phyloP scores from a whole-genome alignment of 306 rosid species.

The Delonix regia region DNA sequence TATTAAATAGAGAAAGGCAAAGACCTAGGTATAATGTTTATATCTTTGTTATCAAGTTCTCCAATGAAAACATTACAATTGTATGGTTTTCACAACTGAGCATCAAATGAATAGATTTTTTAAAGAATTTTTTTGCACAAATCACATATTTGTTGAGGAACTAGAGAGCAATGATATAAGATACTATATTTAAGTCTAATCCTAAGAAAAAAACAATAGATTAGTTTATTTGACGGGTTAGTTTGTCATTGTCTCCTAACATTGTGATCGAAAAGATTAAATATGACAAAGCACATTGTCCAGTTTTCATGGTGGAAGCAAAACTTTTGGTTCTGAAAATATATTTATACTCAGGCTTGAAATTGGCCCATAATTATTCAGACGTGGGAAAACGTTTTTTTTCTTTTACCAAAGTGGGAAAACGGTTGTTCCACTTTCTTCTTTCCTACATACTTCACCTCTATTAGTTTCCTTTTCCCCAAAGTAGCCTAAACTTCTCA shows the following conservation, averaged over 20 bases:
- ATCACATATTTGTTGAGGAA: too few species aligned
- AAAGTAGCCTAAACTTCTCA: not conserved
- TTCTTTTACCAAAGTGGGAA: too few species aligned
- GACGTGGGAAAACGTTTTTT: not conserved
- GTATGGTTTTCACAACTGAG: too few species aligned
- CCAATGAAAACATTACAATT: too few species aligned
- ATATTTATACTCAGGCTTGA: not conserved
- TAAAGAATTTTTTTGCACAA: too few species aligned
- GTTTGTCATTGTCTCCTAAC: not conserved
- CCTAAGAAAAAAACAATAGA: too few species aligned
- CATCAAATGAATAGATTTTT: too few species aligned
- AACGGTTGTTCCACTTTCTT: not conserved
- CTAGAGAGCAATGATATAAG: too few species aligned
- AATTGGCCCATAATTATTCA: slow-evolving; percentile 3
- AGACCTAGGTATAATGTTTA: too few species aligned
- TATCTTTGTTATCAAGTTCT: too few species aligned
- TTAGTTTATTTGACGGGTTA: not conserved
- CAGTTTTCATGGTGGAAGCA: not conserved
- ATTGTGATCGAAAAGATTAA: not conserved
- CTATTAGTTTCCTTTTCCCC: slow-evolving; percentile 5
- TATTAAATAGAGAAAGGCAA: not conserved
- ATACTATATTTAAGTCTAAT: too few species aligned
- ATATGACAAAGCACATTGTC: not conserved
- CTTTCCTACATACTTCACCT: not conserved
- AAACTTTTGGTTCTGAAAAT: not conserved